Evolutionary conservation across 192 early-diverging fungal genomes (phyloP), one percentile per base, ranked within the genome.

Genomic region (Coemansia sp.): DNA sequence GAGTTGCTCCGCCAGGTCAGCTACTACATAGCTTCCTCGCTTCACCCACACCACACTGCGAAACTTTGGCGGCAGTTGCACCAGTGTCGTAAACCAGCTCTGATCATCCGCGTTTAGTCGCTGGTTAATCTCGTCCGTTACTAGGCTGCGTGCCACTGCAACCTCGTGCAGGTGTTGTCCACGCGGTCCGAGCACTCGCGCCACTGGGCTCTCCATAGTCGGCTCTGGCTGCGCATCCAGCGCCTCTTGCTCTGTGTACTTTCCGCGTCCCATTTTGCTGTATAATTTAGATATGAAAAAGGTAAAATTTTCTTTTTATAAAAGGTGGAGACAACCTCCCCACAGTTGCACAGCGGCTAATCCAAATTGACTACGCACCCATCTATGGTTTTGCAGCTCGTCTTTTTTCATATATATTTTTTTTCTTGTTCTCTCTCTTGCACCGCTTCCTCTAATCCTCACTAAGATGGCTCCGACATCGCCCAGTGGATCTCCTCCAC

Each of bases 21-120:
- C 87, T 46, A 94, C 86, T 27, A 76, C 64, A 41, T 72, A 83
- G 61, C 66, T 78, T 86, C 92, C 92, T 77, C 90, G 79, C 76
- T 91, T 92, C 36, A 94, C 90, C 93, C 93, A 94, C 56, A 94
- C 85, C 12, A 91, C 72, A 69, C 87, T 93, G 51, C 91, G 88
- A 82, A 89, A 94, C 72, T 85, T 88, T 34, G 91, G 89, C 15
- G 91, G 93, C 58, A 94, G 71, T 58, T 84, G 87, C 40, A 86
- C 91, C 34, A 94, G 84, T 20, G 85, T 86, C 12, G 84, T 85
- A 42, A 82, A 82, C 71, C 70, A 82, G 27, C 45, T 61, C 12
- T 61, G 69, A 10, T 78, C 78, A 29, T 89, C 81, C 5, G 56
- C 59, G 58, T 82, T 74, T 13, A 82, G 68, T 6, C 68, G 74